Conservation (phyloP, 169 alveolate species). For the Miamiensis avidus region DNA sequence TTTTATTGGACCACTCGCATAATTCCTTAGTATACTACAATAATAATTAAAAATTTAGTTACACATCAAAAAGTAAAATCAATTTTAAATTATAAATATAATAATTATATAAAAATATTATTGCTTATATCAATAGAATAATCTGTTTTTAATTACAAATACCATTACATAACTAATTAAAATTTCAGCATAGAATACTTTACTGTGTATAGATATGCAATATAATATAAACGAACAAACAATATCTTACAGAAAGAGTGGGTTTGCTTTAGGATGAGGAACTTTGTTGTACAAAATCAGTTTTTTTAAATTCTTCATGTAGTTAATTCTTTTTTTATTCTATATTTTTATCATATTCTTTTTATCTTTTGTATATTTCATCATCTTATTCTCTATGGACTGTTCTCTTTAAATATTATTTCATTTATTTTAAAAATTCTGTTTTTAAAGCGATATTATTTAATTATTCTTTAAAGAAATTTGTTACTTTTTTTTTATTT, state of each 20-base stretch:
- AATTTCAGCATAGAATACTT: neutral
- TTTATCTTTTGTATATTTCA: neutral
- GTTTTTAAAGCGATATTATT: no score
- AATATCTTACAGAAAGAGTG: neutral
- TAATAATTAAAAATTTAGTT: neutral
- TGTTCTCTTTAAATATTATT: no score
- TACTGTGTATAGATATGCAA: neutral
- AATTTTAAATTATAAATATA: no score
- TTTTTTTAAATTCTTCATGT: neutral
- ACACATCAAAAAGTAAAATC: neutral
- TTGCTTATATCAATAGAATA: neutral
- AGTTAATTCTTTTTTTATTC: no score
- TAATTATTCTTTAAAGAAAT: no score
- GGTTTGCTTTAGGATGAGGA: neutral
- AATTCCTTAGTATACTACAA: neutral
- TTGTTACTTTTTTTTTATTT: no score
- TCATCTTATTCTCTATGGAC: neutral
- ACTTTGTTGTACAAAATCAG: neutral
- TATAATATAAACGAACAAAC: no score
- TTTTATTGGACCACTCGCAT: neutral
- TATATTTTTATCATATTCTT: neutral
- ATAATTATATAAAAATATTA: no score
- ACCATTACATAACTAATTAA: no score
- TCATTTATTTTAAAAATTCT: neutral
- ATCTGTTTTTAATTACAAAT: no score